Conservation (phyloP, 495 filamentous ascomycete species). For the Hypoxylon fuscum region DNA sequence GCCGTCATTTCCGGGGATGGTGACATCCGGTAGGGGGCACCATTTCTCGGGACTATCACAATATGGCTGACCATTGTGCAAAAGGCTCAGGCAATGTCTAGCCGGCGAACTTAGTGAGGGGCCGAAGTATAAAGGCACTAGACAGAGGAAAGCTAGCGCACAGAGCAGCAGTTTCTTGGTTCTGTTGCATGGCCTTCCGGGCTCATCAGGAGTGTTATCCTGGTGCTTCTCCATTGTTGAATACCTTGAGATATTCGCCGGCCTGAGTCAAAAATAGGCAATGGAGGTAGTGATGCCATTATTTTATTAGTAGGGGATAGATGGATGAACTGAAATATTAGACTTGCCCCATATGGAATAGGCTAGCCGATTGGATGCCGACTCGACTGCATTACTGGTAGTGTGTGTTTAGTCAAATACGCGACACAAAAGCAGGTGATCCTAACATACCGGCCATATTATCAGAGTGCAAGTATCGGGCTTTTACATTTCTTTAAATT, state of each 20-base stretch:
- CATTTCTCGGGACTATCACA: conserved; percentile 8
- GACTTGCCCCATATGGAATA: conserved; percentile 9
- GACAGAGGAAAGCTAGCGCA: conserved; percentile 13
- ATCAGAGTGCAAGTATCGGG: no score
- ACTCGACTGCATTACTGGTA: no score
- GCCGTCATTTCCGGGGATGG: conserved; percentile 14
- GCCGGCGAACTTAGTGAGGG: conserved; percentile 1
- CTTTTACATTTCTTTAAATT: no score
- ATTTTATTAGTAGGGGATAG: neutral
- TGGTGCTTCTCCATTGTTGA: conserved; percentile 22
- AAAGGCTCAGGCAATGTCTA: conserved; percentile 2
- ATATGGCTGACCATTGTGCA: neutral
- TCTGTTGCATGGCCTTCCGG: neutral
- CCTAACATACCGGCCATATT: no score
- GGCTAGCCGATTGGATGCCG: conserved; percentile 16
- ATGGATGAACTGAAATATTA: neutral
- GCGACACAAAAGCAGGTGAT: no score
- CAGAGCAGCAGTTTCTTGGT: conserved; percentile 10
- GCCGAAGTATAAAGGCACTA: conserved; percentile 13
- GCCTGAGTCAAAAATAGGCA: neutral
- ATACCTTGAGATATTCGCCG: neutral
- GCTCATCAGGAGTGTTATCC: conserved; percentile 1
- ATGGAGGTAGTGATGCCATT: neutral
- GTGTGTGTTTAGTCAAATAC: no score
- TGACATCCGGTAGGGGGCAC: conserved; percentile 24